Evolutionary conservation across 768 basidiomycete species (phyloP), one percentile per base, ranked within the genome.

Genomic region (Ramaria rubella): DNA sequence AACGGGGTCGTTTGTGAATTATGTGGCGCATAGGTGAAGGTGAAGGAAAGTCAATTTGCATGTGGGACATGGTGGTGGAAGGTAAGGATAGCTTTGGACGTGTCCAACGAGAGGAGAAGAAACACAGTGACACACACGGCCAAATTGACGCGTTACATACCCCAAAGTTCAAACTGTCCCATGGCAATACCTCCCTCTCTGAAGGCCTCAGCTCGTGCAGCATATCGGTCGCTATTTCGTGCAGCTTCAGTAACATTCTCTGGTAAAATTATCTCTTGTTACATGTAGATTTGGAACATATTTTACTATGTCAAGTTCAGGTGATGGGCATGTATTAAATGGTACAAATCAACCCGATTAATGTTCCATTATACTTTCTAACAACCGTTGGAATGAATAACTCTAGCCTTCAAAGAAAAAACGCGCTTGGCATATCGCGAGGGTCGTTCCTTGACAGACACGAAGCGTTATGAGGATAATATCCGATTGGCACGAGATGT

Each of bases 141-240:
- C 44, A 45, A 45, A 45, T 45, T 23, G 44, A 45, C 44, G 44
- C 44, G 3, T 45, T 21, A 45, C 15, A 17, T 17, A 36, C 17
- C 17, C n/a, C n/a, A 26, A 48, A 30, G 46, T 30, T n/a, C 4
- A 38, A 26, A 51, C 21, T 9, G 14, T 11, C 46, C 52, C 66
- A 83, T 85, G 83, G 71, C 81, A 31, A 72, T 85, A 50, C 68
- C 83, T n/a, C 71, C 76, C 2, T 67, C 73, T 15, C 76, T 90
- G 38, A 77, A 72, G 64, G 82, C 85, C 30, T 77, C 81, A 9
- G 86, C 85, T 19, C 81, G 89, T 46, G 77, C 88, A 30, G 86
- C 86, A 15, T 93, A 93, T 64, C 80, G 90, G 31, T 74, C 80
- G 62, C 70, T 90, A 4, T 81, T 83, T 61, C 77, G 89, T 40